phyloP scores from a whole-genome alignment of 2,329 filamentous ascomycete species.

The Verticillium albo-atrum region DNA sequence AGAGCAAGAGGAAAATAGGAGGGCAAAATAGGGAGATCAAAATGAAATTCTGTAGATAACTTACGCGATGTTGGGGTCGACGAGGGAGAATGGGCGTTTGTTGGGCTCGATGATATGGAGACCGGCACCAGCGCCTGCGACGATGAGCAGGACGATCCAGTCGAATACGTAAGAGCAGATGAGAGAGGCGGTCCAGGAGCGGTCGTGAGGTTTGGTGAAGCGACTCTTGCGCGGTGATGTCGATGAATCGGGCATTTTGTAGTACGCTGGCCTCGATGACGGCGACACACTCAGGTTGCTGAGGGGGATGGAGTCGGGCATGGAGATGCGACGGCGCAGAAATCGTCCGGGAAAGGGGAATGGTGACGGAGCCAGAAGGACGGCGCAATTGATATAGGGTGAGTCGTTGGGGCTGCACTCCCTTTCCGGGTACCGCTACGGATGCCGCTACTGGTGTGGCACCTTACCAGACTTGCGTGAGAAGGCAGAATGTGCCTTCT shows the following conservation, averaged over 20 bases:
- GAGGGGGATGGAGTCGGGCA: conserved; percentile 14
- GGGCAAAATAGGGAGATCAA: background rate
- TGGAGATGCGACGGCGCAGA: conserved; percentile 6
- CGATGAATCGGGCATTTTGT: conserved; percentile 26
- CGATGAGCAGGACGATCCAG: conserved; percentile 63
- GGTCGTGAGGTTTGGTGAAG: conserved; percentile 3
- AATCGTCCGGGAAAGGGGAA: conserved; percentile 4
- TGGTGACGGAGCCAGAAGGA: background rate
- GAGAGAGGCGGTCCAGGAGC: conserved; percentile 16
- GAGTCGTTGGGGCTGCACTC: background rate
- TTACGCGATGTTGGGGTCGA: conserved; percentile 70
- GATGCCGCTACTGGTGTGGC: background rate
- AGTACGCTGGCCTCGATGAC: conserved; percentile 10
- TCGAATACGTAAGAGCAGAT: conserved; percentile 68
- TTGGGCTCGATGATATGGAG: conserved; percentile 59
- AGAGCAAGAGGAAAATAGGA: background rate
- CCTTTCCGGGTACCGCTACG: background rate
- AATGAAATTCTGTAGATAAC: conserved; percentile 12
- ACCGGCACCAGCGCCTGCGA: conserved; percentile 53
- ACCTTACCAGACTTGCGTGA: background rate
- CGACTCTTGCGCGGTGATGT: conserved; percentile 5
- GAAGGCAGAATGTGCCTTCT: background rate
- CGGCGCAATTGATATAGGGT: background rate
- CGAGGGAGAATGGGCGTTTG: conserved; percentile 65
- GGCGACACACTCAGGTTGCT: conserved; percentile 6